phyloP scores from a whole-genome alignment of 768 basidiomycete genomes.

The Podaxis sp. region DNA sequence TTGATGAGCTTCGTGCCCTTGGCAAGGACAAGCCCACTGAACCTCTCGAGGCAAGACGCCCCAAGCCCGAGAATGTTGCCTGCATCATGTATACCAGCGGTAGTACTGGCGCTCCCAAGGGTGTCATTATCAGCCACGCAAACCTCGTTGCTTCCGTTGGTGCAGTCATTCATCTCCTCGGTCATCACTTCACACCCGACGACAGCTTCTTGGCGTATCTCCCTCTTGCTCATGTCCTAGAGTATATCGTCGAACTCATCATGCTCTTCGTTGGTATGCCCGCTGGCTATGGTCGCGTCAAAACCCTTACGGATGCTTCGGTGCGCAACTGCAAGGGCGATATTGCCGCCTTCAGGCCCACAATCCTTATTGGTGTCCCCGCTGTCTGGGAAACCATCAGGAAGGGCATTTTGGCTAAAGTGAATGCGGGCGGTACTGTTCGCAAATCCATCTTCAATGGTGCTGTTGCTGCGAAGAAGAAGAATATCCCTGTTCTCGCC shows the following conservation, averaged over 20 bases:
- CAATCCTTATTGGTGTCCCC: conserved; percentile 93
- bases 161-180: conserved; percentile 70
- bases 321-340: conserved; percentile 86
- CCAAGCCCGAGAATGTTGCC: conserved; percentile 38
- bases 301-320: conserved; percentile 94
- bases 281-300: conserved; percentile 87
- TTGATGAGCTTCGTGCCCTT: conserved; percentile 69
- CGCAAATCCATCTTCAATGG: conserved; percentile 78
- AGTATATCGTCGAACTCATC: conserved; percentile 87
- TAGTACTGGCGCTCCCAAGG: conserved; percentile 91
- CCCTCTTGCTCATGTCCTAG: conserved; percentile 92
- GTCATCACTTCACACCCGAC: conserved; percentile 52
- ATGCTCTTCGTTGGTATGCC: conserved; percentile 76
- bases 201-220: conserved; percentile 88
- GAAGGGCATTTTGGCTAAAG: conserved; percentile 86
- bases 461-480: conserved; percentile 73
- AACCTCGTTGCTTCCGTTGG: conserved; percentile 86
- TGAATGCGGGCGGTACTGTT: conserved; percentile 60
- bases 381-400: conserved; percentile 97
- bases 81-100: conserved; percentile 78
- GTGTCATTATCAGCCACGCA: conserved; percentile 82
- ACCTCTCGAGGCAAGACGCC: conserved; percentile 40
- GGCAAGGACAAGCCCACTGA: conserved; percentile 56
- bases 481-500: conserved; percentile 58
- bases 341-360: conserved; percentile 74